Evolutionary conservation across 148 eudicot species (phyloP), one percentile per base, ranked within the genome.

Genomic region (Chenopodium berlandieri): DNA sequence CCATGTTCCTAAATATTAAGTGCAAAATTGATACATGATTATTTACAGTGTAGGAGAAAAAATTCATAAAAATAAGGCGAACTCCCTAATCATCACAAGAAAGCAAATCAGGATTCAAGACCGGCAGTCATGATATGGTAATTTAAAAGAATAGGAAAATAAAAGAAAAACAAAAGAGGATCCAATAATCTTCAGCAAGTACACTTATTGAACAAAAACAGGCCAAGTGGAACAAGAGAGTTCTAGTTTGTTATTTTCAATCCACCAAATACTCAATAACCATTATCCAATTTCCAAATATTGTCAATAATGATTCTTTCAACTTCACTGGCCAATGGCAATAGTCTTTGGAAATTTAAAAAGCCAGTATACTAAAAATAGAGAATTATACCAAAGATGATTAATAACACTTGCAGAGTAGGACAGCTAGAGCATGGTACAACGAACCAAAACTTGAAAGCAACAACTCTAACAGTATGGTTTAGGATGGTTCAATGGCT

Each of bases 1-100:
- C 98, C 98, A 66, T 94, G 98, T 88, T 89, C 98, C 98, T 94
- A 86, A 77, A 76, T 23, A 66, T 40, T 7, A 48, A 67, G 44
- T 22, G 75, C 30, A 72, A 14, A 46, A 8, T n/a, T n/a, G 4
- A 72, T 12, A 22, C 22, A 0, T 4, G n/a, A 46, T n/a, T 9
- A n/a, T 8, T 22, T 9, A 10, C 2, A 20, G 2, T 44, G 19
- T 67, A 67, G 25, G 16, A 52, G 14, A 19, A 72, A 72, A 20
- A 2, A 0, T 20, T 9, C 52, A 44, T 22, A 22, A 2, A 46
- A 72, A 3, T 22, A 9, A 72, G 30, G 6, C 1, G 2, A 72
- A 72, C 25, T 19, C 30, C 25, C 62, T 56, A 56, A 9, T 9
- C 13, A 12, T 31, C 73, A 4, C 23, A n/a, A 72, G 14, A 20